Evolutionary conservation across 78 protist species (phyloP), one percentile per base, ranked within the genome.

Genomic region (Pigoraptor vietnamica): DNA sequence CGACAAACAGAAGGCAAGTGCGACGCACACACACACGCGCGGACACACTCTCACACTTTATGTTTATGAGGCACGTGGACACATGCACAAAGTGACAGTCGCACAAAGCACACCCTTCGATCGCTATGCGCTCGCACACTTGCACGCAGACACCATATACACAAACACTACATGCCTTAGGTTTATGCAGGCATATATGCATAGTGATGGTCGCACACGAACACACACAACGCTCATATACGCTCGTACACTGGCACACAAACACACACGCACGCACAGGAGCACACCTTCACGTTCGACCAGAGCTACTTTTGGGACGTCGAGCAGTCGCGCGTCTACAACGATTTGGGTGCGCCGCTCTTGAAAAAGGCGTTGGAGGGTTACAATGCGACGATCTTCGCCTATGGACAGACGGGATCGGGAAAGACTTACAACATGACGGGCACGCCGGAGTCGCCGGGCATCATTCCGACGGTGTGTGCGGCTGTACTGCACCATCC

Each of bases 371-470:
- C 91, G 9, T 56, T 40, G 24, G n/a, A 40, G 10, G 91, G 81
- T 39, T 88, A 48, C 83, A 88, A 40, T 37, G 14, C 84, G 37
- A 21, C 40, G 83, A 9, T 88, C 24, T 88, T 88, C 29, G 91
- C 91, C 32, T 97, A 97, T 88, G 98, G 98, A 0, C 96, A 94
- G 48, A 95, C 96, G 34, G 96, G 96, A 34, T 37, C 94, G 29
- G 96, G 96, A 37, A 95, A 95, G 90, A 93, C 98, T 23, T 91
- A 81, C 37, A 87, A 39, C 25, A 87, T 87, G 90, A 87, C 24
- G 35, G 90, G 90, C 38, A 32, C 37, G 56, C 35, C 90, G 34
- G 81, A 79, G 36, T 21, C 24, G 21, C 87, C 1, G 19, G 95
- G 95, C 9, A 0, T 94, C 39, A 90, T 94, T 32, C 95, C 95